A percentile compares a stretch with the other conserved stretches of the same genome.
These are phyloP conservation scores for Volutella citrinella DNA, from an alignment of 2,329 filamentous ascomycete species.

Conservation along the genomic window DNA sequence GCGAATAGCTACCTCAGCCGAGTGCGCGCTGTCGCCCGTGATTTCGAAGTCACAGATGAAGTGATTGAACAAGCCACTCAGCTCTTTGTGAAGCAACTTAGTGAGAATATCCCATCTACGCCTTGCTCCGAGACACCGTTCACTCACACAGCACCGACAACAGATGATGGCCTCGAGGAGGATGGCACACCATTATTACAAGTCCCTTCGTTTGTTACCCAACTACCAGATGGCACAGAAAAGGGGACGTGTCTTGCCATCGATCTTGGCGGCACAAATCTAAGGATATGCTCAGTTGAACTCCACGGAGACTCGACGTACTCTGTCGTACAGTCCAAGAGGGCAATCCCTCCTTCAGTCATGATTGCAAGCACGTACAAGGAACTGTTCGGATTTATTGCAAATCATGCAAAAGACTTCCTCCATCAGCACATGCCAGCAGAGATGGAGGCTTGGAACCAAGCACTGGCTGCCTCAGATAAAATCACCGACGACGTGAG, in stretches of 20 bases:
- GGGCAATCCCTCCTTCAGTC: constrained; percentile 82
- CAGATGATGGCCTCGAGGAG: constrained; percentile 79
- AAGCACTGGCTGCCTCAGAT: constrained; percentile 59
- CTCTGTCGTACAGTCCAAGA: constrained; percentile 88
- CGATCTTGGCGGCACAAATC: constrained; percentile 97
- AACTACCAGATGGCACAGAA: constrained; percentile 94
- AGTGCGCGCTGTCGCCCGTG: no score
- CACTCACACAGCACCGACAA: no score
- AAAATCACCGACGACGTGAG: constrained; percentile 56
- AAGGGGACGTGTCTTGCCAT: constrained; percentile 96
- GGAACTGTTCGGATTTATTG: constrained; percentile 89
- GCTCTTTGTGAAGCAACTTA: no score
- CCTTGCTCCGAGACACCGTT: no score
- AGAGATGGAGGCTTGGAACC: constrained; percentile 69
- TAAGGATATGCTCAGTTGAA: constrained; percentile 92
- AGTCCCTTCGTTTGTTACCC: constrained; percentile 96
- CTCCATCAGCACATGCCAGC: constrained; percentile 81
- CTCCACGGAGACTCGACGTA: constrained; percentile 94
- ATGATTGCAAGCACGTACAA: constrained; percentile 86
- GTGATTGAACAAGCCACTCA: no score
- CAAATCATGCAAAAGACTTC: constrained; percentile 87
- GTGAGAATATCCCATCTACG: no score
- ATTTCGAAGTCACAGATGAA: no score
- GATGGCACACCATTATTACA: constrained; percentile 84
- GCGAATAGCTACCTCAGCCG: no score